These are phyloP conservation scores for Oidiodendron maius DNA, from an alignment of 495 filamentous ascomycete genomes.

Conservation along the genomic window DNA sequence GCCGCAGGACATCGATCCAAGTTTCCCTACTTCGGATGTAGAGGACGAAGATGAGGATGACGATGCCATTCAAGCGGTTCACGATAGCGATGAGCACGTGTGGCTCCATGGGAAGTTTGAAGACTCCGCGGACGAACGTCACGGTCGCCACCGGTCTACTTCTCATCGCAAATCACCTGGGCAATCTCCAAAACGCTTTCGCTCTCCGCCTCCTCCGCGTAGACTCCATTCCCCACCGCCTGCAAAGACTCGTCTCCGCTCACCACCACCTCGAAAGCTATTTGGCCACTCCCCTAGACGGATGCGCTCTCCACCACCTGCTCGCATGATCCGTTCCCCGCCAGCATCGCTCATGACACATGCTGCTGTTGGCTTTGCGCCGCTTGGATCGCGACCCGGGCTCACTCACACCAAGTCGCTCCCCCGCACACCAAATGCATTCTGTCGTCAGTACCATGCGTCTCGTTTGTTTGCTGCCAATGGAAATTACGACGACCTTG, in stretches of 20 bases:
- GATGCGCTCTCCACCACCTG: slow-evolving; percentile 35
- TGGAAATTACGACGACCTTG: slow-evolving; percentile 10
- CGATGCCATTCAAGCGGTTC: slow-evolving; percentile 43
- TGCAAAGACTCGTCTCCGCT: slow-evolving; percentile 59
- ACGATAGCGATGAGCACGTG: slow-evolving; percentile 50
- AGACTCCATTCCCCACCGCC: slow-evolving; percentile 45
- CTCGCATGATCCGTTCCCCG: background rate
- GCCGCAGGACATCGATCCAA: slow-evolving; percentile 95
- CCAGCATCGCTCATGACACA: slow-evolving; percentile 32
- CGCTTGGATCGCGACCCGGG: slow-evolving; percentile 55
- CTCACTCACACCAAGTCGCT: slow-evolving; percentile 73
- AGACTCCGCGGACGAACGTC: slow-evolving; percentile 32
- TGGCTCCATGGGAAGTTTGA: slow-evolving; percentile 57
- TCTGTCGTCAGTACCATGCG: slow-evolving; percentile 45
- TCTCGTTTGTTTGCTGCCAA: slow-evolving; percentile 17
- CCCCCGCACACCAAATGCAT: slow-evolving; percentile 65
- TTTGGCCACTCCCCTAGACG: slow-evolving; percentile 3
- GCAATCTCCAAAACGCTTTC: slow-evolving; percentile 40
- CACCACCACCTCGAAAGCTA: slow-evolving; percentile 44
- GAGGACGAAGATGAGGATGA: slow-evolving; percentile 72
- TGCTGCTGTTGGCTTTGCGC: slow-evolving; percentile 41
- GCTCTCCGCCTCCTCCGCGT: slow-evolving; percentile 39
- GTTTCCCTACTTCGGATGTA: slow-evolving; percentile 88
- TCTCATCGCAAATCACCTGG: slow-evolving; percentile 31
- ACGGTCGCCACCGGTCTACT: slow-evolving; percentile 32